Percentiles rank a stretch among this genome's conserved stretches.
Conservation (phyloP, 2,329 filamentous ascomycete genomes). For the Colletotrichum incanum region DNA sequence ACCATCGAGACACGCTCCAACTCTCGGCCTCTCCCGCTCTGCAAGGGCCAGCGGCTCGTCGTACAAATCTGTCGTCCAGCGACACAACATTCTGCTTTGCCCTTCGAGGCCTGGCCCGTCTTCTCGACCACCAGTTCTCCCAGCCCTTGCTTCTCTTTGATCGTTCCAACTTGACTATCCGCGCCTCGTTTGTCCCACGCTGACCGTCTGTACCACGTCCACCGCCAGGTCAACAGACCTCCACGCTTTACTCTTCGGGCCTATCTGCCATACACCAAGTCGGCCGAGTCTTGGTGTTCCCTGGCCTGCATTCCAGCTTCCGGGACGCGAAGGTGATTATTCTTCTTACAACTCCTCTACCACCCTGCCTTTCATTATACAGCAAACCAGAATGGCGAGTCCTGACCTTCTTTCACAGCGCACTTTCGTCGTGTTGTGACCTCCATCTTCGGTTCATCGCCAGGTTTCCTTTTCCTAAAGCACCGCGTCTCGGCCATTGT, state of each 20-base stretch:
- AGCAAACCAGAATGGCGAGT: background rate
- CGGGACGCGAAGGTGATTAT: slow-evolving; percentile 11
- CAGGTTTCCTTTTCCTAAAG: background rate
- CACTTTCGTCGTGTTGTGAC: background rate
- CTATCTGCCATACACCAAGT: background rate
- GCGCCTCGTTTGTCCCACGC: slow-evolving; percentile 9
- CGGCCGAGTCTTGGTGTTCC: slow-evolving; percentile 1
- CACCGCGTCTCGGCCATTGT: background rate
- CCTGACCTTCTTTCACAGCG: slow-evolving; percentile 6
- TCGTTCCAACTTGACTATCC: background rate
- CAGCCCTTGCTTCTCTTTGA: background rate
- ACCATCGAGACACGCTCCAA: background rate
- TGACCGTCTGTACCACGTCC: slow-evolving; percentile 14
- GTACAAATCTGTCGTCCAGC: slow-evolving; percentile 20
- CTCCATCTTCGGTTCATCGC: background rate
- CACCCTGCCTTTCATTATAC: background rate
- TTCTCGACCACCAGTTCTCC: background rate
- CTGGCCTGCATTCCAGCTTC: slow-evolving; percentile 11
- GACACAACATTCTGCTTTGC: slow-evolving; percentile 16
- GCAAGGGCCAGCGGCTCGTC: slow-evolving; percentile 34
- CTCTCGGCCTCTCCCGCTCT: too few relatives aligned
- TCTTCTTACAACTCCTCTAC: background rate
- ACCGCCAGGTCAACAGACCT: background rate
- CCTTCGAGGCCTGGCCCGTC: slow-evolving; percentile 13
- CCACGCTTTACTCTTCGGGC: slow-evolving; percentile 12